phyloP scores from a whole-genome alignment of 2,329 filamentous ascomycete genomes.

The Cordyceps javanica region DNA sequence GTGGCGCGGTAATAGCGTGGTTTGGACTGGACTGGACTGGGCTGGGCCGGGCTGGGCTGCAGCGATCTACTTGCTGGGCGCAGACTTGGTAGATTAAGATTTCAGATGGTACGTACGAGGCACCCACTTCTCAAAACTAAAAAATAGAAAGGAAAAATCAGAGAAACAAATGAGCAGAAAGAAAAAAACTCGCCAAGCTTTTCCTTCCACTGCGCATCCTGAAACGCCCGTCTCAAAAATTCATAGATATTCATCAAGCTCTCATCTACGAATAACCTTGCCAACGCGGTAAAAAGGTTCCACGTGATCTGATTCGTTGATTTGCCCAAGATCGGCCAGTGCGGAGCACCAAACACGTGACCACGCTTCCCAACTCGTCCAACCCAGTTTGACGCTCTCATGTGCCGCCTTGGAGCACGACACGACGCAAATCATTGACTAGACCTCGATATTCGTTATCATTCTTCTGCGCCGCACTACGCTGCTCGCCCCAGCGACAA shows the following conservation, averaged over 20 bases:
- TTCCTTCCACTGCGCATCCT: too few species aligned
- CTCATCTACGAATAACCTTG: neutral
- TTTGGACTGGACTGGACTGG: too few species aligned
- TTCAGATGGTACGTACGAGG: too few species aligned
- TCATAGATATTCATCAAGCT: neutral
- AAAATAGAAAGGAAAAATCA: too few species aligned
- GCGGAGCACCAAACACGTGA: slow-evolving; percentile 16
- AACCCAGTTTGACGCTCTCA: slow-evolving; percentile 10
- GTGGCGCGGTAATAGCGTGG: too few species aligned
- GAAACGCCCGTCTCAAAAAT: neutral
- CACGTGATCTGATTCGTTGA: slow-evolving; percentile 6
- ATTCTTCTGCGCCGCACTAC: slow-evolving; percentile 4
- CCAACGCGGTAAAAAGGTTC: neutral
- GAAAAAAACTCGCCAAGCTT: too few species aligned
- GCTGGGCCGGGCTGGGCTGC: too few species aligned
- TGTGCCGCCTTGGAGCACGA: neutral
- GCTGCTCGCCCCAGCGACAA: slow-evolving; percentile 4
- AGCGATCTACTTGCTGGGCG: too few species aligned
- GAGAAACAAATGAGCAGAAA: neutral
- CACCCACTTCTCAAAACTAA: too few species aligned
- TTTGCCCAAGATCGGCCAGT: slow-evolving; percentile 3
- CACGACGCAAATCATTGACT: slow-evolving; percentile 13
- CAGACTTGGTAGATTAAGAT: too few species aligned
- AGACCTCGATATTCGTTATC: slow-evolving; percentile 12
- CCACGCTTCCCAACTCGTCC: slow-evolving; percentile 5